Conservation (phyloP, 345 rosid genomes). For the Eucalyptus shirleyi region DNA sequence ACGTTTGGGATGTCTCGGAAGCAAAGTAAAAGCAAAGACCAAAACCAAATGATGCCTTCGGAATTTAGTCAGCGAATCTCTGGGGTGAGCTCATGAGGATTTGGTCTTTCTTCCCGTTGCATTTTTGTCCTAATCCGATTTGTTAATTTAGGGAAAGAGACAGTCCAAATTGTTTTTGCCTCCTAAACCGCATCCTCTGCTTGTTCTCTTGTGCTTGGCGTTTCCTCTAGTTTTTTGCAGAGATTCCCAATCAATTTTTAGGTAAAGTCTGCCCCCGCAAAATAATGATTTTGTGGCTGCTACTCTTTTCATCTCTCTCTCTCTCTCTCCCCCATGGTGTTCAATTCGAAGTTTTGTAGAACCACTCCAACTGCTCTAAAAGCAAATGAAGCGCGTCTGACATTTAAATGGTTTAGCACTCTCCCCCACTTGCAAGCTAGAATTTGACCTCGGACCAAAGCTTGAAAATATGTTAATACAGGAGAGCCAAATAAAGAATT, state of each 20-base stretch:
- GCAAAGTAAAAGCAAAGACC: neutral
- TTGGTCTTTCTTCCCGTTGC: neutral
- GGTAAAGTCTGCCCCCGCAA: neutral
- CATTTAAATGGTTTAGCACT: neutral
- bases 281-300: neutral
- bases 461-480: neutral
- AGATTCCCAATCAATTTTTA: neutral
- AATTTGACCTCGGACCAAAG: neutral
- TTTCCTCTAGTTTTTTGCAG: neutral
- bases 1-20: neutral
- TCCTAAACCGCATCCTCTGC: neutral
- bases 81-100: constrained; percentile 1
- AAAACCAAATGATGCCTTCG: neutral
- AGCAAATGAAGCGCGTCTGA: neutral
- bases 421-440: neutral
- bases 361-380: neutral
- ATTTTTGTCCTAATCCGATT: neutral
- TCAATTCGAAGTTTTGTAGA: neutral
- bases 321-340: neutral
- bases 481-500: neutral
- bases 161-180: neutral
- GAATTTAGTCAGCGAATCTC: neutral
- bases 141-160: neutral
- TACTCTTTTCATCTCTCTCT: neutral
- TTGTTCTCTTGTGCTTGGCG: neutral